These are phyloP conservation scores for Paratinospora sagittata DNA, from an alignment of 164 flowering plant genomes.

Conservation along the genomic window DNA sequence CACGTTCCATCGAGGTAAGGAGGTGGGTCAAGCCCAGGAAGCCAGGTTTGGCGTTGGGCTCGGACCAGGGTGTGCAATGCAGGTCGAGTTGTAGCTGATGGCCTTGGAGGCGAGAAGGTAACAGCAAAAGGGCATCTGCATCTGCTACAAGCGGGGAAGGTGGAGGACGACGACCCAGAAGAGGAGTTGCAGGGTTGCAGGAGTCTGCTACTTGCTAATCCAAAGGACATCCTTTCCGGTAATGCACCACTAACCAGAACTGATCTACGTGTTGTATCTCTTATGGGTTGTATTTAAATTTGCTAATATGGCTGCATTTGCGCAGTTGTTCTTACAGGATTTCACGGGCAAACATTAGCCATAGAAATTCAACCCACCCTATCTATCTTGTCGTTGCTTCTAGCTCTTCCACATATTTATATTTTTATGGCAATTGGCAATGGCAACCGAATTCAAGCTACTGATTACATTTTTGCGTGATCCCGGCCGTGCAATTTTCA, in stretches of 20 bases:
- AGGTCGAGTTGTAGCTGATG: not conserved
- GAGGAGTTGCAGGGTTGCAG: slow-evolving; percentile 16
- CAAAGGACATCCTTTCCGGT: slow-evolving; percentile 33
- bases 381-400: slow-evolving; percentile 11
- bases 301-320: not conserved
- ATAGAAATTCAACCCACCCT: slow-evolving; percentile 7
- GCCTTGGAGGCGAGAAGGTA: slow-evolving; percentile 19
- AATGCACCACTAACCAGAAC: slow-evolving; percentile 2
- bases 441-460: no score
- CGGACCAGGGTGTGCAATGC: slow-evolving; percentile 20
- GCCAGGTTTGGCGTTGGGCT: slow-evolving; percentile 89
- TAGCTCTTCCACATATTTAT: not conserved
- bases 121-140: slow-evolving; percentile 12
- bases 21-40: slow-evolving; percentile 91
- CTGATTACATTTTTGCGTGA: no score
- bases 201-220: slow-evolving; percentile 29
- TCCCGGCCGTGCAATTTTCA: no score
- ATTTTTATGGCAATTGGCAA: not conserved
- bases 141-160: slow-evolving; percentile 9
- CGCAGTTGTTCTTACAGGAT: not conserved
- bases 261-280: not conserved
- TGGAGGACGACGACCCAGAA: slow-evolving; percentile 5
- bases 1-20: slow-evolving; percentile 86
- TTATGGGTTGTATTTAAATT: not conserved
- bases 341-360: slow-evolving; percentile 7